Evolutionary conservation across 768 basidiomycete genomes (phyloP), one percentile per base, ranked within the genome.

Genomic region (Trametes villosa): DNA sequence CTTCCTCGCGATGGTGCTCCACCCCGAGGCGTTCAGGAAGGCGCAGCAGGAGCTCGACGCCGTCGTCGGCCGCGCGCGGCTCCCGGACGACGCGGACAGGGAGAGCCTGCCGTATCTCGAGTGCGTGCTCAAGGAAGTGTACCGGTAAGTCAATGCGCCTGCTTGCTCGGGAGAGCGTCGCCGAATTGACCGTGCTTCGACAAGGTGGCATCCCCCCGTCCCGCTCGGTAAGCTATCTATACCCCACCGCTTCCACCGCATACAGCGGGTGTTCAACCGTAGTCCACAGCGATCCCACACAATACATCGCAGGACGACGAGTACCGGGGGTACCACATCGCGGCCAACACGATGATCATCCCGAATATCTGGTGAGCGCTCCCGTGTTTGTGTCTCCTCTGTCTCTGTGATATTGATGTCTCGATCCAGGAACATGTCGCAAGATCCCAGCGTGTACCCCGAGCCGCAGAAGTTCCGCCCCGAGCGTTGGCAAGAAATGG

Each of bases 401-500:
- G 20, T 15, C 22, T 15, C 26, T 26, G 33, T 30, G 11, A 29
- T 40, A 27, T n/a, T 9, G 20, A 44, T 20, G 5, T 20, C 12
- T 9, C 18, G 24, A 4, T 46, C 9, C 55, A 72, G 73, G 74
- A 70, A 53, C 8, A 72, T 75, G 61, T 62, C 66, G 13, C 69
- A 69, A 17, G 67, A 73, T 49, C 45, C 63, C 9, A 50, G 31
- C 4, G 17, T 63, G 17, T 86, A 79, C 65, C 68, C 76, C 13
- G 68, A 83, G 34, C 81, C 84, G 18, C 72, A 78, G 11, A 64
- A 53, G 36, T 86, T 86, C 70, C 70, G 68, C 22, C 85, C 85
- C 3, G 80, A 84, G 42, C 77, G 85, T 53, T 83, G 81, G 67
- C 59, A 79, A 49, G 73, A 77, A 9, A 73, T 77, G 47, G 66